phyloP scores from a whole-genome alignment of 345 rosid genomes.

The Lepidium sativum region DNA sequence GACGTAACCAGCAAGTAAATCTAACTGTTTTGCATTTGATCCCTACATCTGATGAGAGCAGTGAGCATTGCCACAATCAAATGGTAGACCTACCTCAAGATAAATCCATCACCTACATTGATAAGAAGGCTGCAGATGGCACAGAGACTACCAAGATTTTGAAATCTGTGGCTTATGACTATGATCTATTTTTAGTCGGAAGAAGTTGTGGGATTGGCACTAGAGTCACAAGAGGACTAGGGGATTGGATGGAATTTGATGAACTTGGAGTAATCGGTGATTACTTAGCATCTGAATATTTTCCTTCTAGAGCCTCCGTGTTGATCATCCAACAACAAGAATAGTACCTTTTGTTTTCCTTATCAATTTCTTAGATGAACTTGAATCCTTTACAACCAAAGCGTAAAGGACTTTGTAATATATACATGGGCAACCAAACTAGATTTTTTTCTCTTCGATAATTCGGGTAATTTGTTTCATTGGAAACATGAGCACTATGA shows the following conservation, averaged over 20 bases:
- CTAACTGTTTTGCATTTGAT: constrained; percentile 30
- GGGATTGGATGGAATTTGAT: constrained; percentile 50
- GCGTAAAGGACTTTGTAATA: not conserved
- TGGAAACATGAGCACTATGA: too few relatives aligned
- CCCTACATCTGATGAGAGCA: not conserved
- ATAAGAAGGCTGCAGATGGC: constrained; percentile 31
- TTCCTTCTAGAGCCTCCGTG: constrained; percentile 31
- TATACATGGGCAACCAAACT: not conserved
- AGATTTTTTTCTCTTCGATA: too few relatives aligned
- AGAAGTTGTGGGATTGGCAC: constrained; percentile 29
- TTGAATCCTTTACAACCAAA: not conserved
- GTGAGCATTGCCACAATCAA: constrained; percentile 9
- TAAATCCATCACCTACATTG: constrained; percentile 4
- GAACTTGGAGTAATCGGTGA: constrained; percentile 65
- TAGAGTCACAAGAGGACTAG: constrained; percentile 35
- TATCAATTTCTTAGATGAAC: not conserved
- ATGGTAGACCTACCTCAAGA: constrained; percentile 18
- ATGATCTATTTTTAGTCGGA: constrained; percentile 45
- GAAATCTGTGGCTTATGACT: constrained; percentile 25
- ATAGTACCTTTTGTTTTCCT: not conserved
- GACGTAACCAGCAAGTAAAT: constrained; percentile 6
- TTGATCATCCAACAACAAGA: constrained; percentile 49
- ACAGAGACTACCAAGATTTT: constrained; percentile 27
- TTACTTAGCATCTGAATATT: constrained; percentile 50
- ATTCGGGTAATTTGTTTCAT: too few relatives aligned